Conservation (phyloP, 257 asterid species). For the Nicotiana otophora region DNA sequence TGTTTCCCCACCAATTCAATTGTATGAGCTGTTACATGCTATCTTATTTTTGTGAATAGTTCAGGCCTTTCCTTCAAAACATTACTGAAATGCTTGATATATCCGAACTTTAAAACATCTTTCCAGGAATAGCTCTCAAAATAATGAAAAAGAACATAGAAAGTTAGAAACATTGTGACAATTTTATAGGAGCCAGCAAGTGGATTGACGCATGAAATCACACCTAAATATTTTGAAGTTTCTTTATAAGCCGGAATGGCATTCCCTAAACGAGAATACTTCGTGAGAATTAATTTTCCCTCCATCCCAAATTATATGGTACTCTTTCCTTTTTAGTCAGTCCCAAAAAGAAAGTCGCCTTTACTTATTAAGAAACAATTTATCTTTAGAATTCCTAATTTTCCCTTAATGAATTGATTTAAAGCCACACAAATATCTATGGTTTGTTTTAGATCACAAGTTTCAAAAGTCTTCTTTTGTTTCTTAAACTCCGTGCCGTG, state of each 20-base stretch:
- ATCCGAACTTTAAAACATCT: background rate
- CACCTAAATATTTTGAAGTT: background rate
- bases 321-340: too few relatives aligned
- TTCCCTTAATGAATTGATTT: too few relatives aligned
- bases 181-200: background rate
- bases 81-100: background rate
- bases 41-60: background rate
- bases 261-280: background rate
- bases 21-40: background rate
- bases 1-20: background rate
- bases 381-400: too few relatives aligned
- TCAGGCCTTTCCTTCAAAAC: background rate
- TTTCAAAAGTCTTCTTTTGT: too few relatives aligned
- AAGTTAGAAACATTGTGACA: background rate
- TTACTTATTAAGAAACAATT: too few relatives aligned
- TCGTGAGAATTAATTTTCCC: background rate
- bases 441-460: too few relatives aligned
- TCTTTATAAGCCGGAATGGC: background rate
- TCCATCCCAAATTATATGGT: too few relatives aligned
- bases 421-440: too few relatives aligned
- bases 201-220: background rate
- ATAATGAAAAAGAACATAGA: background rate
- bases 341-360: too few relatives aligned
- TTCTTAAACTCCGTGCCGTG: too few relatives aligned
- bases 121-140: background rate